Evolutionary conservation across 805 yeast genomes (phyloP).

Genomic region (Candida ulmi): DNA sequence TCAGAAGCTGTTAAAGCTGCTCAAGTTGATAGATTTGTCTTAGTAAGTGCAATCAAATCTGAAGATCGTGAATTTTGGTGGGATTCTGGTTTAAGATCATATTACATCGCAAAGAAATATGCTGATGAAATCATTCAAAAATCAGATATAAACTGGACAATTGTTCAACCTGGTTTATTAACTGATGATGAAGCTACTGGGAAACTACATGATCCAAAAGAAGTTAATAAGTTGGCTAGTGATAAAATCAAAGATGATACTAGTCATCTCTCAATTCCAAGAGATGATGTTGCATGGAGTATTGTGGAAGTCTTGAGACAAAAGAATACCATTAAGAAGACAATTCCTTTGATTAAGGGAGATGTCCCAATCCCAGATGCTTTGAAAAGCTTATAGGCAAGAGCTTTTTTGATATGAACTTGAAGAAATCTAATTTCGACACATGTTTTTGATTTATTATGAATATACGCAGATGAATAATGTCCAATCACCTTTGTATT

Average conservation of each 20-base stretch:
- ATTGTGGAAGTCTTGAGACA: conserved; percentile 33
- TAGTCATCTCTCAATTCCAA: conserved; percentile 26
- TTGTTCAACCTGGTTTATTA: conserved; percentile 48
- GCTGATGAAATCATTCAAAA: conserved; percentile 45
- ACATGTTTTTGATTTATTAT: no score
- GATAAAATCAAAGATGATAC: conserved; percentile 17
- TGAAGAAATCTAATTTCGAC: no score
- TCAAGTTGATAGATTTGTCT: conserved; percentile 35
- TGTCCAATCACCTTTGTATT: no score
- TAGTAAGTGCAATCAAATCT: conserved; percentile 54
- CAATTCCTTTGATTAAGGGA: conserved; percentile 41
- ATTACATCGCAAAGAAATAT: conserved; percentile 56
- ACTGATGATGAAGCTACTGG: conserved; percentile 38
- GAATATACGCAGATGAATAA: no score
- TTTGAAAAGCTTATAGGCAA: no score
- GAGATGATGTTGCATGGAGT: conserved; percentile 53
- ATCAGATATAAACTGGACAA: conserved; percentile 42
- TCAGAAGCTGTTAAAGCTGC: conserved; percentile 47
- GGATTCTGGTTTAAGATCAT: conserved; percentile 34
- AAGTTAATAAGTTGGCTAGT: conserved; percentile 13
- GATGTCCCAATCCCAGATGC: conserved; percentile 22
- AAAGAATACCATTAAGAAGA: conserved; percentile 33
- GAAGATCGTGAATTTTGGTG: conserved; percentile 43
- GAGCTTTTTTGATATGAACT: no score
- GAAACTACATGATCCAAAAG: conserved; percentile 29